Conservation (phyloP, 179 eudicot species). For the Nepenthes alata region DNA sequence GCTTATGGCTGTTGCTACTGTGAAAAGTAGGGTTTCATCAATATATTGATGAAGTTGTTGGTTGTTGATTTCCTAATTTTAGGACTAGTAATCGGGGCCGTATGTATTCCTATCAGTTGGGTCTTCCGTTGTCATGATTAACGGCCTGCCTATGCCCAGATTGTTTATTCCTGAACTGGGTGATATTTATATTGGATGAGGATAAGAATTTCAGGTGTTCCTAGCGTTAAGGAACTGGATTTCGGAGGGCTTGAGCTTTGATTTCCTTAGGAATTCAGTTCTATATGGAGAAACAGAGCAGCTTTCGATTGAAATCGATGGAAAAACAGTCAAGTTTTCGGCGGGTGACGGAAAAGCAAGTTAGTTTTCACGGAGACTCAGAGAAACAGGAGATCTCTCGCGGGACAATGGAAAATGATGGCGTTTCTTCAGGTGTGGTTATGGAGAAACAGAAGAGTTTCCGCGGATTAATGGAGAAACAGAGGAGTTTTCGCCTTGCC, state of each 20-base stretch:
- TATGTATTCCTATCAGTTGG: not conserved
- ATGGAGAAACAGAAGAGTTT: conserved; percentile 66
- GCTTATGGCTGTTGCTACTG: not conserved
- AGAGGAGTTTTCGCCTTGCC: conserved; percentile 43
- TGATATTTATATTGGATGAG: conserved; percentile 6
- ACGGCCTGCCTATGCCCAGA: not conserved
- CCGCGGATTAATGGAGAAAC: conserved; percentile 36
- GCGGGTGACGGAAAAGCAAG: conserved; percentile 27
- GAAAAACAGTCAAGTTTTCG: conserved; percentile 18
- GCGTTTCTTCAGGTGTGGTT: conserved; percentile 29
- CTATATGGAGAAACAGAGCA: conserved; percentile 22
- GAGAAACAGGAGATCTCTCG: conserved; percentile 14
- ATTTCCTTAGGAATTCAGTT: not conserved
- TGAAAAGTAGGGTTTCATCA: not conserved
- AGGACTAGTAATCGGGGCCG: not conserved
- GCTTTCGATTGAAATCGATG: conserved; percentile 14
- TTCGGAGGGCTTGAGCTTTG: conserved; percentile 7
- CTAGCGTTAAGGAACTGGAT: conserved; percentile 8
- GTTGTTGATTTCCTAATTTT: not conserved
- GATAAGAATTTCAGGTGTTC: conserved; percentile 9
- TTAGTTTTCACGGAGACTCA: conserved; percentile 20
- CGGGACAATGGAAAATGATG: conserved; percentile 28
- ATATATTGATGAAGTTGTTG: not conserved
- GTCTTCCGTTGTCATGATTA: not conserved
- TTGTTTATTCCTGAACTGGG: conserved; percentile 18